phyloP scores from a whole-genome alignment of 768 basidiomycete species.

The Lentinula boryana region DNA sequence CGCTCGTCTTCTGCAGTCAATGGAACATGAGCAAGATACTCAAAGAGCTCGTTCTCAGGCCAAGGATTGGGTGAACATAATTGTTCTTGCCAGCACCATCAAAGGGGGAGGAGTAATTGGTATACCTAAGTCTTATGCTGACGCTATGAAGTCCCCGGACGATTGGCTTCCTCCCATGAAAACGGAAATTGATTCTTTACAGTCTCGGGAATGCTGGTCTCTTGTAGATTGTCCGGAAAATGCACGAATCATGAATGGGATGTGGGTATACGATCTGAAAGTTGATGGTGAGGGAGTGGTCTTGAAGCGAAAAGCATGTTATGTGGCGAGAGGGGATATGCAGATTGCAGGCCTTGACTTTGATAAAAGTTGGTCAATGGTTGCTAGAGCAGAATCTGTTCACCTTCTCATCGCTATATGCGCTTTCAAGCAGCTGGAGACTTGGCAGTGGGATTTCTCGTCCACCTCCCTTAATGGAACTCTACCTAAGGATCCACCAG shows the following conservation, averaged over 20 bases:
- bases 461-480: conserved; percentile 16
- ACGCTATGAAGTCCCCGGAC: neutral
- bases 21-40: neutral
- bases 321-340: conserved; percentile 21
- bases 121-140: neutral
- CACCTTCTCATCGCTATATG: neutral
- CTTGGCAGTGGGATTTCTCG: conserved; percentile 10
- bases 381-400: conserved; percentile 7
- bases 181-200: neutral
- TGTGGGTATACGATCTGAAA: conserved; percentile 23
- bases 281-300: conserved; percentile 18
- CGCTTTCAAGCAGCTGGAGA: neutral
- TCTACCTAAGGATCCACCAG: conserved; percentile 6
- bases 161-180: neutral
- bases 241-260: conserved; percentile 8
- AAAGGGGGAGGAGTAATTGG: neutral
- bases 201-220: neutral
- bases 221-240: neutral
- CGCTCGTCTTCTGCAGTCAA: neutral
- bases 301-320: conserved; percentile 16
- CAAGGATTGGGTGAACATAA: neutral
- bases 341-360: conserved; percentile 25
- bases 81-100: neutral
- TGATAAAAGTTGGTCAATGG: conserved; percentile 5
- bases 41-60: neutral